Evolutionary conservation across 1,284 basidiomycete genomes (phyloP).

Genomic region (Hypsizygus ulmarius): DNA sequence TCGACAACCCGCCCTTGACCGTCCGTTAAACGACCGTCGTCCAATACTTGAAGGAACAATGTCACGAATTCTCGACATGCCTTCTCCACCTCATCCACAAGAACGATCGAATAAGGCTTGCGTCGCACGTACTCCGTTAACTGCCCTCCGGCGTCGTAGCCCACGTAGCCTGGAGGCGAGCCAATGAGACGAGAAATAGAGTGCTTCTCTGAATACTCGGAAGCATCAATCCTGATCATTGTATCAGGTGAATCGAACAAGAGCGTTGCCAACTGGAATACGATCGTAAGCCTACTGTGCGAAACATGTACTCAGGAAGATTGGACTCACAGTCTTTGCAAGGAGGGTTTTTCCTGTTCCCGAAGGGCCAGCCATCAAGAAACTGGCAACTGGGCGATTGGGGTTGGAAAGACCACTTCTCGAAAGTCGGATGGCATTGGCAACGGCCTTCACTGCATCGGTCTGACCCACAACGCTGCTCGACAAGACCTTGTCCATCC

Average conservation of each 20-base stretch:
- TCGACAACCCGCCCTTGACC: slow-evolving; percentile 75
- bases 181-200: slow-evolving; percentile 89
- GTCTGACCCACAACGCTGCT: slow-evolving; percentile 84
- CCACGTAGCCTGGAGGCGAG: slow-evolving; percentile 83
- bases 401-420: slow-evolving; percentile 86
- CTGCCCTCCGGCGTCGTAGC: slow-evolving; percentile 88
- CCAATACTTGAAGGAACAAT: slow-evolving; percentile 90
- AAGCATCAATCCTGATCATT: slow-evolving; percentile 90
- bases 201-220: slow-evolving; percentile 93
- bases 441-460: slow-evolving; percentile 85
- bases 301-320: not conserved
- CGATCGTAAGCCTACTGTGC: slow-evolving; percentile 14
- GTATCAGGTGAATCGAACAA: slow-evolving; percentile 89
- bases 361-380: slow-evolving; percentile 92
- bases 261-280: slow-evolving; percentile 71
- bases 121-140: slow-evolving; percentile 90
- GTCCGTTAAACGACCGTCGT: slow-evolving; percentile 94
- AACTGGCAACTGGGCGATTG: slow-evolving; percentile 86
- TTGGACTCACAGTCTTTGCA: slow-evolving; percentile 75
- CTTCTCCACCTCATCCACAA: slow-evolving; percentile 90
- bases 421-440: slow-evolving; percentile 89
- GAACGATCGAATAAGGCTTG: slow-evolving; percentile 79
- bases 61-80: slow-evolving; percentile 89
- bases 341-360: slow-evolving; percentile 89
- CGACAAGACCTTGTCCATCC: slow-evolving; percentile 68